Evolutionary conservation across 108 stramenopile species (phyloP).

Genomic region (Skeletonema costatum): DNA sequence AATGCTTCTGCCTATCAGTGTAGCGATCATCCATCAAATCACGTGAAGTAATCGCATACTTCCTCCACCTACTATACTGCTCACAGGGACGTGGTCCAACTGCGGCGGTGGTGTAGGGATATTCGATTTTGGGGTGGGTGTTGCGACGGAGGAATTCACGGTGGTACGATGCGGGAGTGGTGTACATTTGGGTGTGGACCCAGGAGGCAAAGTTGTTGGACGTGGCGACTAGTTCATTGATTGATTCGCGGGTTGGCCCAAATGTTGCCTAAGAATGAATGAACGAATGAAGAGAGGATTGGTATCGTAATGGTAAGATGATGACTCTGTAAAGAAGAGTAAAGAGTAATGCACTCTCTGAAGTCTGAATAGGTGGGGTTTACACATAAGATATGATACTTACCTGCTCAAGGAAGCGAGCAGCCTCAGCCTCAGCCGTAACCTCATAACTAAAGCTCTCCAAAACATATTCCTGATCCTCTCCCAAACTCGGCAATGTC

Average conservation of each 20-base stretch:
- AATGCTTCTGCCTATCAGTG: background rate
- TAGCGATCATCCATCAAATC: slow-evolving; percentile 15
- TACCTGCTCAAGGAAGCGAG: slow-evolving; percentile 52
- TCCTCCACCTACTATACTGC: slow-evolving; percentile 38
- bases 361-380: too few relatives aligned
- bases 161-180: slow-evolving; percentile 37
- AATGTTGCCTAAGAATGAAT: slow-evolving; percentile 55
- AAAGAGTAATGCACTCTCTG: too few relatives aligned
- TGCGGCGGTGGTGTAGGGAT: slow-evolving; percentile 8
- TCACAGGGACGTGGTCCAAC: slow-evolving; percentile 43
- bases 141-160: slow-evolving; percentile 26
- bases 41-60: slow-evolving; percentile 19
- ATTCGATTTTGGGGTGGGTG: slow-evolving; percentile 15
- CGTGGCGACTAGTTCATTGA: slow-evolving; percentile 15
- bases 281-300: too few relatives aligned
- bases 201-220: slow-evolving; percentile 32
- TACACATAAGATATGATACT: background rate
- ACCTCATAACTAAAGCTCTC: slow-evolving; percentile 3
- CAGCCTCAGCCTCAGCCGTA: slow-evolving; percentile 26
- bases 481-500: slow-evolving; percentile 18
- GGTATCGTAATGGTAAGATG: too few relatives aligned
- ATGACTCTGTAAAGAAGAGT: too few relatives aligned
- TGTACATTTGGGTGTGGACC: slow-evolving; percentile 49
- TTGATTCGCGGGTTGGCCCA: slow-evolving; percentile 41
- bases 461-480: slow-evolving; percentile 18